Conservation (phyloP, 495 filamentous ascomycete species). For the Penicillium dipodomyicola region DNA sequence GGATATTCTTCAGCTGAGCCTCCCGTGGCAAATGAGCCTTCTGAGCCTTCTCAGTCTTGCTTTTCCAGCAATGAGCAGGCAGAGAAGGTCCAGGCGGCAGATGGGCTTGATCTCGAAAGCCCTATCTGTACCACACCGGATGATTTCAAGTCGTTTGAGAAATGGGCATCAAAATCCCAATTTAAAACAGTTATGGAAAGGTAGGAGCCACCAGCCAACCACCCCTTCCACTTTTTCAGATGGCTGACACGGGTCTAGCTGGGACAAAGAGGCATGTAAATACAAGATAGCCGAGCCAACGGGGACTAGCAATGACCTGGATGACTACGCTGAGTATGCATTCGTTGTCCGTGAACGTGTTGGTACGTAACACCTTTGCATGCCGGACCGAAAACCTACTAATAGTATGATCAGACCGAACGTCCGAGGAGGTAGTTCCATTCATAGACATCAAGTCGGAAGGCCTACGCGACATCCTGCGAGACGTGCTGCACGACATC, state of each 20-base stretch:
- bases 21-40: neutral
- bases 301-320: constrained; percentile 17
- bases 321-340: constrained; percentile 26
- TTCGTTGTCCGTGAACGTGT: constrained; percentile 28
- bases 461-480: constrained; percentile 32
- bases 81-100: neutral
- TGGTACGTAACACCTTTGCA: constrained; percentile 19
- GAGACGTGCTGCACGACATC: constrained; percentile 28
- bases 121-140: constrained; percentile 25
- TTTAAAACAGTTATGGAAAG: constrained; percentile 26
- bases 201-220: constrained; percentile 16
- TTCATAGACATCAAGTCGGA: constrained; percentile 33
- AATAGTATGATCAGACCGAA: constrained; percentile 23
- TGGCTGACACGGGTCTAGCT: constrained; percentile 21
- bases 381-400: constrained; percentile 7
- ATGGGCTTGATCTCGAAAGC: constrained; percentile 5
- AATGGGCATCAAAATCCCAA: constrained; percentile 22
- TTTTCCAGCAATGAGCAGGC: constrained; percentile 6
- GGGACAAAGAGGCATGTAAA: constrained; percentile 30
- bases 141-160: constrained; percentile 27
- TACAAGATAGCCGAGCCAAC: constrained; percentile 22
- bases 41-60: constrained; percentile 5
- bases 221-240: constrained; percentile 12
- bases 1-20: constrained; percentile 6
- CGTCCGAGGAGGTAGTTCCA: constrained; percentile 20